Evolutionary conservation across 2,329 filamentous ascomycete species (phyloP).

Genomic region (Apiospora kogelbergensis): DNA sequence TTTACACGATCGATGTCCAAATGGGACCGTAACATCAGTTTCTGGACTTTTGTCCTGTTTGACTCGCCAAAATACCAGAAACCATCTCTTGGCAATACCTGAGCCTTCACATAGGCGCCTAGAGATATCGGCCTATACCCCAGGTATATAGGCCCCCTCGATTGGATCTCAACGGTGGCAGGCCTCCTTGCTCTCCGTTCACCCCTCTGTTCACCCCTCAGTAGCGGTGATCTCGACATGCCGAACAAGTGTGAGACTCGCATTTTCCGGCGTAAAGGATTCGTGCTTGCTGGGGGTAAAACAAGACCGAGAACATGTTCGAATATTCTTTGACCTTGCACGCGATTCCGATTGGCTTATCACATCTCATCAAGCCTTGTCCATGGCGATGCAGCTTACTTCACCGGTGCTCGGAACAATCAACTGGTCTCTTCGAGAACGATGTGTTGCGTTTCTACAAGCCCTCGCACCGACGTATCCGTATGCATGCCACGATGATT

Average conservation of each 20-base stretch:
- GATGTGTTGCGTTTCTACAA: not conserved
- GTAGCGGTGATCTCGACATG: not conserved
- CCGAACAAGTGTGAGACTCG: not conserved
- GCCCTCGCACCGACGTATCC: not conserved
- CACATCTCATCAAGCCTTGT: not conserved
- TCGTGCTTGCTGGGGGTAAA: not conserved
- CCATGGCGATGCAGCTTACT: conserved; percentile 2
- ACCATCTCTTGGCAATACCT: not conserved
- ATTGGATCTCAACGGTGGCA: not conserved
- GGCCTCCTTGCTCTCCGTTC: not conserved
- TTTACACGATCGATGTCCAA: not conserved
- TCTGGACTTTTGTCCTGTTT: not conserved
- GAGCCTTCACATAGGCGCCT: not conserved
- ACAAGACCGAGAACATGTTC: not conserved
- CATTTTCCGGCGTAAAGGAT: not conserved
- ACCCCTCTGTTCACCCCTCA: not conserved
- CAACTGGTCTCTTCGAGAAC: not conserved
- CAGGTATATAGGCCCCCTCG: not conserved
- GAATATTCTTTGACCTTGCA: not conserved
- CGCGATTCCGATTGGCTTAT: not conserved
- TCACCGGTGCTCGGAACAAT: not conserved
- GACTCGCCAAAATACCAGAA: conserved; percentile 1
- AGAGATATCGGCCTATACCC: not conserved
- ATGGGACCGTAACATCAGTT: not conserved
- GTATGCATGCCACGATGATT: not conserved